These are phyloP conservation scores for Carex myosuroides DNA, from an alignment of 176 grass and related monocot species.

Conservation along the genomic window DNA sequence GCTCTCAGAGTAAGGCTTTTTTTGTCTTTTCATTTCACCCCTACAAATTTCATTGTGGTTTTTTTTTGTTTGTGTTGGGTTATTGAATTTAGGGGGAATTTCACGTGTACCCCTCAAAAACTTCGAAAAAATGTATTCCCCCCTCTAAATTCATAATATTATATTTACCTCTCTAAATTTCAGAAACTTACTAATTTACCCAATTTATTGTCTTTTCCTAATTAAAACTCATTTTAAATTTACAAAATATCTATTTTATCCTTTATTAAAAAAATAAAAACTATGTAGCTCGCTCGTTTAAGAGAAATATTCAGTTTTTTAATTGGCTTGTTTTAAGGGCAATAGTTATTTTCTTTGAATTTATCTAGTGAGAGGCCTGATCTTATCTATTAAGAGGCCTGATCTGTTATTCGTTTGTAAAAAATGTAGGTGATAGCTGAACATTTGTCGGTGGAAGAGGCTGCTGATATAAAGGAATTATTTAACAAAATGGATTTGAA, in stretches of 20 bases:
- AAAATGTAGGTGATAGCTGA: slow-evolving; percentile 69
- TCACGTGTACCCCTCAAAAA: no score
- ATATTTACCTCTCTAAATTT: no score
- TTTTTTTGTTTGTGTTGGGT: not conserved
- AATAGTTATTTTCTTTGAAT: not conserved
- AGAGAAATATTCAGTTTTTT: no score
- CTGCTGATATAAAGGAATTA: slow-evolving; percentile 79
- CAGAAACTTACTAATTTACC: no score
- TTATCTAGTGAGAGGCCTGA: slow-evolving; percentile 12
- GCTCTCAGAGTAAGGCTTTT: slow-evolving; percentile 56
- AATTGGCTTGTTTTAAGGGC: no score
- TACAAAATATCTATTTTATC: no score
- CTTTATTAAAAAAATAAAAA: no score
- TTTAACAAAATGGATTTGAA: slow-evolving; percentile 85
- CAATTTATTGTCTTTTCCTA: no score
- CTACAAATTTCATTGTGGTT: not conserved
- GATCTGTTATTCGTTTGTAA: slow-evolving; percentile 13
- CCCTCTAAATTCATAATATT: no score
- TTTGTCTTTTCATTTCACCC: slow-evolving; percentile 13
- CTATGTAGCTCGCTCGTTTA: no score
- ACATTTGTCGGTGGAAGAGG: slow-evolving; percentile 89
- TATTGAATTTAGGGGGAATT: not conserved
- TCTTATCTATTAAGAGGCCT: not conserved
- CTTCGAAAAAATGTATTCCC: no score
- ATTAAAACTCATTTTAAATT: no score